Evolutionary conservation across 805 yeast species (phyloP), one percentile per base, ranked within the genome.

Genomic region (Komagataella phaffii): DNA sequence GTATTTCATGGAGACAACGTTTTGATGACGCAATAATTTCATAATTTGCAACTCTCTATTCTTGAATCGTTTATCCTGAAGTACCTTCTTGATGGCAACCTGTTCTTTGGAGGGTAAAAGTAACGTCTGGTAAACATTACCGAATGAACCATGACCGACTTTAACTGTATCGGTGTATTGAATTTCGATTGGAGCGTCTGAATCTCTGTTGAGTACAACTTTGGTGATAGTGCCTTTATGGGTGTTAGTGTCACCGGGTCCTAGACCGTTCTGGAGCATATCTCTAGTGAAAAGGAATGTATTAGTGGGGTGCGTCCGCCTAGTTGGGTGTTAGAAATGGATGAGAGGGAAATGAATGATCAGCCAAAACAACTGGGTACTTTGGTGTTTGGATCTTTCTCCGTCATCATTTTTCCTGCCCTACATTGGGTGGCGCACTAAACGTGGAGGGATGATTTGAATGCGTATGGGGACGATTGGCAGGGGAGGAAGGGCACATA

Each of bases 131-230:
- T 88, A 89, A n/a, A 93, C 99, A 40, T 89, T 90, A 2, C 99
- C 99, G 70, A 93, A 93, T n/a, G 98, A 90, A 8, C 99, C 99
- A 67, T 88, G 95, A n/a, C 99, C 99, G 46, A 91, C 93, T 76
- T 90, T 89, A 58, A 87, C 85, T 45, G 87, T 79, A 60, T 84
- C 88, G 17, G 90, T 84, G 69, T 87, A 88, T 49, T 82, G 79
- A 52, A 91, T 77, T 50, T 78, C 76, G 40, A 10, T 30, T 10
- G 40, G 40, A 14, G 40, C 8, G 40, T 30, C 40, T 30, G 40
- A 30, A 30, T 30, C 40, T 8, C 40, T 30, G 40, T 14, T 14
- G 40, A 30, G 40, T 30, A 30, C 40, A 30, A 30, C 40, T 30
- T 30, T 30, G 40, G 40, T 30, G 40, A 30, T 30, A 5, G 40